phyloP scores from a whole-genome alignment of 805 yeast species.

The Tetrapisispora taiwanensis region DNA sequence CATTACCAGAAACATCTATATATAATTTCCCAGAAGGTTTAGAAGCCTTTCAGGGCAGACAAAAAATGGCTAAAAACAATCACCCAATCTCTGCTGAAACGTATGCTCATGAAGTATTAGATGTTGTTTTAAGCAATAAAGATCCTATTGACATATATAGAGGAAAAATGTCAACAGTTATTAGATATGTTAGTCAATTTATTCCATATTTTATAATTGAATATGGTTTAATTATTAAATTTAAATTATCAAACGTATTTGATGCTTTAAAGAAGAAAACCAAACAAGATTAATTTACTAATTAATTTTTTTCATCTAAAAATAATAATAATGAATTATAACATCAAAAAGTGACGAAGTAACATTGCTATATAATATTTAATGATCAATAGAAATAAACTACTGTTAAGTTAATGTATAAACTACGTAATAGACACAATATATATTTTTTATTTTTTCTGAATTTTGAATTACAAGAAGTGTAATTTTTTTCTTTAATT shows the following conservation, averaged over 20 bases:
- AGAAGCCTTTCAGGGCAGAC: conserved; percentile 40
- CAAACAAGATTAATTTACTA: neutral
- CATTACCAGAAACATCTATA: conserved; percentile 45
- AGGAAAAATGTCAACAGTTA: conserved; percentile 38
- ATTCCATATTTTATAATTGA: conserved; percentile 44
- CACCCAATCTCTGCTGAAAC: conserved; percentile 49
- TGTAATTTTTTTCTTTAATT: too few species aligned
- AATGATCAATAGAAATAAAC: too few species aligned
- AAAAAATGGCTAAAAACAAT: conserved; percentile 48
- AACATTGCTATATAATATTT: too few species aligned
- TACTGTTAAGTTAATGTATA: too few species aligned
- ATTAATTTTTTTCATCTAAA: too few species aligned
- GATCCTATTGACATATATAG: conserved; percentile 45
- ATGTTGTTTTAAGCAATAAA: conserved; percentile 33
- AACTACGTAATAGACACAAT: too few species aligned
- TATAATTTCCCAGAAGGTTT: conserved; percentile 43
- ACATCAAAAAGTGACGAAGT: too few species aligned
- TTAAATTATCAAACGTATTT: conserved; percentile 31
- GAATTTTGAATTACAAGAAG: too few species aligned
- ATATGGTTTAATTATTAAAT: conserved; percentile 31
- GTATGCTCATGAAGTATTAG: conserved; percentile 48
- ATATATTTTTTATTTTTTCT: too few species aligned
- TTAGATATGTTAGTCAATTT: conserved; percentile 29
- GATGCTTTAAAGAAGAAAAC: conserved; percentile 1
- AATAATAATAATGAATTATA: too few species aligned